Evolutionary conservation across 2,329 filamentous ascomycete genomes (phyloP).

Genomic region (Alternaria atra): DNA sequence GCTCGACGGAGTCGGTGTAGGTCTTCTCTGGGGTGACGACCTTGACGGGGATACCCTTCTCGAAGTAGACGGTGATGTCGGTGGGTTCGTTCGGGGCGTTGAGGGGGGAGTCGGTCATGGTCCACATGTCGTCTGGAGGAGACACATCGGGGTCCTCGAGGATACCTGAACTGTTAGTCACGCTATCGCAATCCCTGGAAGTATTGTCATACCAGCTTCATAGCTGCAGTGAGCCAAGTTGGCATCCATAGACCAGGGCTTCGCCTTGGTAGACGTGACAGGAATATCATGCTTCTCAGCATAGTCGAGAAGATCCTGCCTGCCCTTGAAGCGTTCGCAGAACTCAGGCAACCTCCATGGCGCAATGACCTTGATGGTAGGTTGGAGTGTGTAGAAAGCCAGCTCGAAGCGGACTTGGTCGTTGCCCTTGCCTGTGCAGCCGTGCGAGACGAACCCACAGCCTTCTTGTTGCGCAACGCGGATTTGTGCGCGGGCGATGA

Average conservation of each 20-base stretch:
- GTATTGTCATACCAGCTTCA: slow-evolving; percentile 67
- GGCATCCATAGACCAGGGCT: slow-evolving; percentile 64
- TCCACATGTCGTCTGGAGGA: slow-evolving; percentile 83
- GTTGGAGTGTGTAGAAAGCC: slow-evolving; percentile 69
- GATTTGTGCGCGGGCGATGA: slow-evolving; percentile 75
- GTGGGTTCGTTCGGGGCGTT: slow-evolving; percentile 75
- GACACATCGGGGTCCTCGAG: slow-evolving; percentile 72
- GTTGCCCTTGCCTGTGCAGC: slow-evolving; percentile 61
- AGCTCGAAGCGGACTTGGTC: slow-evolving; percentile 73
- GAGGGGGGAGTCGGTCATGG: slow-evolving; percentile 72
- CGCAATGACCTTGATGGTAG: slow-evolving; percentile 75
- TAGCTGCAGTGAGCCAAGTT: slow-evolving; percentile 81
- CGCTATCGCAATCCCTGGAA: fast-evolving
- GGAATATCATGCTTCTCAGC: slow-evolving; percentile 73
- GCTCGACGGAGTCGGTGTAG: slow-evolving; percentile 73
- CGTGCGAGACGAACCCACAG: slow-evolving; percentile 62
- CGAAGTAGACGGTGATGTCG: slow-evolving; percentile 76
- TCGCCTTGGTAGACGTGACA: slow-evolving; percentile 76
- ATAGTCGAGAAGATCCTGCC: slow-evolving; percentile 77
- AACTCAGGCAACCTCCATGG: slow-evolving; percentile 77
- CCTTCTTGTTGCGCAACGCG: slow-evolving; percentile 69
- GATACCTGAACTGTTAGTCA: slow-evolving; percentile 52
- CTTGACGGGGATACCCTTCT: slow-evolving; percentile 78
- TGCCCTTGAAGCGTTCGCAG: slow-evolving; percentile 75
- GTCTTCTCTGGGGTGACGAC: slow-evolving; percentile 66